phyloP scores from a whole-genome alignment of 768 basidiomycete species.

The Amanita molliuscula region DNA sequence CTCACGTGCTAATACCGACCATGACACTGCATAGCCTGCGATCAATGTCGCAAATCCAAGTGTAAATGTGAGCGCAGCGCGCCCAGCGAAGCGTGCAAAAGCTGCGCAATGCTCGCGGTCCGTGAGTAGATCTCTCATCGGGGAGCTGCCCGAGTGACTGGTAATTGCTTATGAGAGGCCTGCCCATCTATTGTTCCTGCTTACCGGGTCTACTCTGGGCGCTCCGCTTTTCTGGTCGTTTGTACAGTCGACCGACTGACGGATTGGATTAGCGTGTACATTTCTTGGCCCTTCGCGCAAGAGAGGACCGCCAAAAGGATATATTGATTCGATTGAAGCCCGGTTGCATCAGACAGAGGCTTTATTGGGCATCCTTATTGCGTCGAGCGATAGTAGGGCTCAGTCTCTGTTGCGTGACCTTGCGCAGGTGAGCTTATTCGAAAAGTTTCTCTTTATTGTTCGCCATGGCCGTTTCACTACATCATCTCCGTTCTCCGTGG shows the following conservation, averaged over 20 bases:
- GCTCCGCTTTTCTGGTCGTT: background rate
- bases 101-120: constrained; percentile 63
- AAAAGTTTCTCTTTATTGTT: background rate
- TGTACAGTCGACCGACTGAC: background rate
- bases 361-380: constrained; percentile 70
- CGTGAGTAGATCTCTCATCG: constrained; percentile 28
- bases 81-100: constrained; percentile 60
- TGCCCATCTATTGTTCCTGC: background rate
- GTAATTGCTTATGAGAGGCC: background rate
- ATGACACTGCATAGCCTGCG: constrained; percentile 47
- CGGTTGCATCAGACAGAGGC: constrained; percentile 88
- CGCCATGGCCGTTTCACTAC: too few relatives aligned
- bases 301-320: constrained; percentile 86
- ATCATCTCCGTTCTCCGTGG: background rate
- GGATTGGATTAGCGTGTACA: constrained; percentile 45
- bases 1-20: background rate
- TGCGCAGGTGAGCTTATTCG: constrained; percentile 29
- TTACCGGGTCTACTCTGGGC: too few relatives aligned
- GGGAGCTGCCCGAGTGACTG: background rate
- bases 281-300: constrained; percentile 73
- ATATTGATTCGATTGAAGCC: constrained; percentile 91
- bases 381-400: constrained; percentile 31
- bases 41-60: constrained; percentile 83
- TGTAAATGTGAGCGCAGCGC: constrained; percentile 76
- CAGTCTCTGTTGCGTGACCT: constrained; percentile 39